Evolutionary conservation across 805 yeast genomes (phyloP), one percentile per base, ranked within the genome.

Genomic region (Suhomyces vadensis): DNA sequence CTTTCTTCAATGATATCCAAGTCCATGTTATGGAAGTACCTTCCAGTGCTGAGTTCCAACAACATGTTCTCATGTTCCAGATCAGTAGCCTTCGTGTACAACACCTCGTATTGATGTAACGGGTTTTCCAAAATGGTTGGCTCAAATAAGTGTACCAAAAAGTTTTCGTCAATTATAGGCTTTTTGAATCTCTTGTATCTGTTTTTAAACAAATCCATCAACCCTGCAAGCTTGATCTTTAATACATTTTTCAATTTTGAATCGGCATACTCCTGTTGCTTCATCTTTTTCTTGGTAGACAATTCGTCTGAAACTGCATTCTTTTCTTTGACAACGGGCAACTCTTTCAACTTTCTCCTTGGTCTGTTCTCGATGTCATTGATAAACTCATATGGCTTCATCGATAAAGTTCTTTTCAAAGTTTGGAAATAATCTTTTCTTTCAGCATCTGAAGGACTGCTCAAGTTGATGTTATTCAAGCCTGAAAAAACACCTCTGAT

Each of bases 1-100:
- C 99, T 75, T 60, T 94, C 98, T 58, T 94, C 99, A 25, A 94
- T 80, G 13, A 90, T 83, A 58, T 94, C 99, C 43, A 94, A 69
- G 57, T 94, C 99, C 87, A 94, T 94, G 55, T 94, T 94, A 67
- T 74, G 77, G 58, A 74, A 92, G 51, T 72, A 75, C 44, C 78
- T 79, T 3, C 94, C 95, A 0, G 95, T 85, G 0, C 82, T 64
- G 8, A 79, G 72, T 56, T 94, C 97, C n/a, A 82, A 64, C 53
- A 94, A 87, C 92, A 81, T 85, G 50, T 87, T 82, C 33, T 81
- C 82, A 47, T 69, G 70, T 16, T 57, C 57, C 1, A 63, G 61
- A 29, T 69, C 75, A 3, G 77, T 78, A 4, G 73, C 61, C 47
- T 76, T 78, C 14, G 75, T 75, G 41, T 71, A 72, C 21, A 66